These are phyloP conservation scores for Aspergillus candidus DNA, from an alignment of 2,329 filamentous ascomycete species.

Conservation along the genomic window DNA sequence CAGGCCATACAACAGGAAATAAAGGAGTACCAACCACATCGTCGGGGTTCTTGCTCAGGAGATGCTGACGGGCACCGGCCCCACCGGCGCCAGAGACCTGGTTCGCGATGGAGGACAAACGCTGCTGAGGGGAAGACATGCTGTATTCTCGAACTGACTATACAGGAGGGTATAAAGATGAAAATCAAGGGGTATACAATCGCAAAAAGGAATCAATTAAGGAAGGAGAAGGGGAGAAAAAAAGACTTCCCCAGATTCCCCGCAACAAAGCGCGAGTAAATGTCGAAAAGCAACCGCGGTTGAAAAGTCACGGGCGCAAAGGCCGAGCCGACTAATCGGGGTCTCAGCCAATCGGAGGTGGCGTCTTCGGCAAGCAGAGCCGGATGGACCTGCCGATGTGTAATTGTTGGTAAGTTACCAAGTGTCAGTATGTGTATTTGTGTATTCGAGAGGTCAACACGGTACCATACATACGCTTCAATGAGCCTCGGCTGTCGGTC, in stretches of 20 bases:
- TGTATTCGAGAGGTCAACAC: too few relatives aligned
- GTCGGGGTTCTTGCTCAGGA: conserved; percentile 33
- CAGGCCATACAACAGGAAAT: background rate
- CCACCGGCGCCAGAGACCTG: conserved; percentile 31
- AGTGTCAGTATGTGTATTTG: too few relatives aligned
- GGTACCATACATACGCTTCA: background rate
- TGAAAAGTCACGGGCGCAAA: background rate
- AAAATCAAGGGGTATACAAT: too few relatives aligned
- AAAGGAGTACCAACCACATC: conserved; percentile 32
- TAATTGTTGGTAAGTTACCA: too few relatives aligned
- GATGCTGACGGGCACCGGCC: conserved; percentile 23
- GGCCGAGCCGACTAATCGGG: conserved; percentile 8
- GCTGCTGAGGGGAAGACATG: conserved; percentile 37
- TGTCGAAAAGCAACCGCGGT: conserved; percentile 6
- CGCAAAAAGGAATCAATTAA: too few relatives aligned
- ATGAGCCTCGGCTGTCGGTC: conserved; percentile 20
- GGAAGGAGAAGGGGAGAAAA: background rate
- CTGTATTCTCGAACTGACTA: background rate
- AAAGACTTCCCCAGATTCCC: background rate
- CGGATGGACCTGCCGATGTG: too few relatives aligned
- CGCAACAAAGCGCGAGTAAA: background rate
- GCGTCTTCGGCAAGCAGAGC: background rate
- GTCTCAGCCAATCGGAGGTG: background rate
- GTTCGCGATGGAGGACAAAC: conserved; percentile 36
- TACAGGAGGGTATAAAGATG: too few relatives aligned